These are phyloP conservation scores for Talaromyces sp. DNA, from an alignment of 2,329 filamentous ascomycete species.

Conservation along the genomic window DNA sequence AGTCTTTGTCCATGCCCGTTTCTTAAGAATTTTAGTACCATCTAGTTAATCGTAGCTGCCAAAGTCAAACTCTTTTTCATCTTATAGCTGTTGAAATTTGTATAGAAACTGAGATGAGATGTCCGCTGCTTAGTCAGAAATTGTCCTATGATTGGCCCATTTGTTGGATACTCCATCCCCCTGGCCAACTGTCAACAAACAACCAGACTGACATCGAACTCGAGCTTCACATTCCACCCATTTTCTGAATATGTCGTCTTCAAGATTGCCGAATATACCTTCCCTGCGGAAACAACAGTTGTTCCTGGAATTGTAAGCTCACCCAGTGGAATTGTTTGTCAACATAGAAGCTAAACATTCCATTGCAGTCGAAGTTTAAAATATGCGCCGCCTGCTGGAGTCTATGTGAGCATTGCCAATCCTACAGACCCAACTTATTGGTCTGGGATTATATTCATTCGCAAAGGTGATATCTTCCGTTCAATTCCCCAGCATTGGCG, in stretches of 20 bases:
- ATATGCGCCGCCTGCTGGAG: constrained; percentile 74
- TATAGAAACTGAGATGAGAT: background rate
- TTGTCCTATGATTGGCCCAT: background rate
- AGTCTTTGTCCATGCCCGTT: too few species aligned
- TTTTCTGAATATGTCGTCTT: constrained; percentile 28
- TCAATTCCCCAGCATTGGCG: background rate
- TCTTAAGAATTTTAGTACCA: too few species aligned
- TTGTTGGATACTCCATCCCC: background rate
- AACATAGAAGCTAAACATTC: background rate
- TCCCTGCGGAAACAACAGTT: constrained; percentile 69
- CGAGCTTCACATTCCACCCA: background rate
- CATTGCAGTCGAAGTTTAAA: constrained; percentile 77
- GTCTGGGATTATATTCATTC: constrained; percentile 88
- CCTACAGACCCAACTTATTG: constrained; percentile 76
- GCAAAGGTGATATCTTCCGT: constrained; percentile 59
- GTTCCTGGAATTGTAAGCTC: constrained; percentile 72
- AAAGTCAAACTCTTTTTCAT: too few species aligned
- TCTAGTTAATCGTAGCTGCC: too few species aligned
- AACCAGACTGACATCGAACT: background rate
- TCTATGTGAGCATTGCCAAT: constrained; percentile 79
- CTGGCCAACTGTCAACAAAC: background rate
- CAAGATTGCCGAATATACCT: constrained; percentile 36
- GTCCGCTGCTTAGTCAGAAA: background rate
- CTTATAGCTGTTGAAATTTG: too few species aligned
- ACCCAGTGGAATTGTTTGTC: background rate